Base-by-base conservation (phyloP, 1,284 basidiomycete genomes). In the Macrocybe sp. region DNA sequence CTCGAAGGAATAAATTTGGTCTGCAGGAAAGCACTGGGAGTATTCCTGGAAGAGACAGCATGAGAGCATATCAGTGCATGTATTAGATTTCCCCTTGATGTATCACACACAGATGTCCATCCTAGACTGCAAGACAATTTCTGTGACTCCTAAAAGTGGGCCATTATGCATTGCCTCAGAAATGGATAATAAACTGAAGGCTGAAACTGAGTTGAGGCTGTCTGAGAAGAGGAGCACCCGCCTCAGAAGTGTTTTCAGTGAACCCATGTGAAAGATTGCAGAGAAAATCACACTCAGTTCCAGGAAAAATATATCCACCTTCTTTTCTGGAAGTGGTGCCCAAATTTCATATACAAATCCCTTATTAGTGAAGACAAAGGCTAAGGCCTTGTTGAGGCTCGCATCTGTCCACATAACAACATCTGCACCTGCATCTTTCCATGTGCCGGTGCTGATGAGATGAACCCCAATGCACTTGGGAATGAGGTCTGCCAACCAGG, bases 1-100 rank as follows among this genome's bases (percentile, higher is more conserved):
- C 3, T 6, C 4, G 41, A 56, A 55, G 8, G 12, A 30, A 51
- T 47, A 46, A 51, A 56, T 45, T 46, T 51, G 49, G 50, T 52
- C 47, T 41, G 33, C 30, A 28, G 51, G 48, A 44, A 53, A 53
- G 12, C 41, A 30, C 16, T 37, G 42, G 9, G 5, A 37, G 36
- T 43, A 51, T 28, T 51, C 50, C 3, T 55, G 47, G 22, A 53
- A 31, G 11, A 53, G 36, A 6, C 44, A 33, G 34, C 48, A 51
- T 7, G 46, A 47, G 8, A 50, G 48, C n/a, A 47, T 10, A 16
- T 47, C 52, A 7, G 52, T 48, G 34, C 32, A n/a, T 7, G 53
- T 39, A 40, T 58, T 59, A 14, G 14, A 14, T 14, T 14, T 14
- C 14, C 14, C 14, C 14, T 14, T 14, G 14, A 14, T 14, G 14